Evolutionary conservation across 179 eudicot species (phyloP).

Genomic region (Amaranthus tricolor): DNA sequence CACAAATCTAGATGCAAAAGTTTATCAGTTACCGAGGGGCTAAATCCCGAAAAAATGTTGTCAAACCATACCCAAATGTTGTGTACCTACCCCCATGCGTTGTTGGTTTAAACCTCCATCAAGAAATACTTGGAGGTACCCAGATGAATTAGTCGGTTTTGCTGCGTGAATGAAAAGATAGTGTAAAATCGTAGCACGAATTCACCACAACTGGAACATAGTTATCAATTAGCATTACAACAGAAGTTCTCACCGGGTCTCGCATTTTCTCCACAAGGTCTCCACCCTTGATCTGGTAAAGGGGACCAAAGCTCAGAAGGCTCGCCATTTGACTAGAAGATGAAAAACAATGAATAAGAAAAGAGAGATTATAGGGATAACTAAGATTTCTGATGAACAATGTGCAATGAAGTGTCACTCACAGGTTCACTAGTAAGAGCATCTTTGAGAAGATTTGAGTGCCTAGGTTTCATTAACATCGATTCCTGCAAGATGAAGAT

Average conservation of each 20-base stretch:
- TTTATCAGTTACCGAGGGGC: slow-evolving; percentile 1
- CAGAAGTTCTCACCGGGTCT: slow-evolving; percentile 47
- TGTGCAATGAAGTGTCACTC: slow-evolving; percentile 30
- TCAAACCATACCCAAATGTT: slow-evolving; percentile 1
- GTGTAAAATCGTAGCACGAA: slow-evolving; percentile 4
- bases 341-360: slow-evolving; percentile 15
- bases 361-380: slow-evolving; percentile 1
- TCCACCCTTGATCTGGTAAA: slow-evolving; percentile 83
- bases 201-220: not conserved
- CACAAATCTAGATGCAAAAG: slow-evolving; percentile 59
- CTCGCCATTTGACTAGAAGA: slow-evolving; percentile 55
- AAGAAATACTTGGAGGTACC: slow-evolving; percentile 91
- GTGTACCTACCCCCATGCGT: slow-evolving; percentile 87
- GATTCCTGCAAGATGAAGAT: slow-evolving; percentile 58
- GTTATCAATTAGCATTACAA: not conserved
- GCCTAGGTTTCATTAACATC: slow-evolving; percentile 78
- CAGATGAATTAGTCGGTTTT: slow-evolving; percentile 62
- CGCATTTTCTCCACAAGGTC: slow-evolving; percentile 54
- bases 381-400: not conserved
- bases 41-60: not conserved
- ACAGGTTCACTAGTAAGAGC: slow-evolving; percentile 69
- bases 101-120: slow-evolving; percentile 99
- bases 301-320: slow-evolving; percentile 79
- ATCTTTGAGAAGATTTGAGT: slow-evolving; percentile 72
- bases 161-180: slow-evolving; percentile 37